Percentiles rank a stretch among this genome's conserved stretches.
Evolutionary conservation across 2,329 filamentous ascomycete species (phyloP).

Genomic region (Fusarium graminum): DNA sequence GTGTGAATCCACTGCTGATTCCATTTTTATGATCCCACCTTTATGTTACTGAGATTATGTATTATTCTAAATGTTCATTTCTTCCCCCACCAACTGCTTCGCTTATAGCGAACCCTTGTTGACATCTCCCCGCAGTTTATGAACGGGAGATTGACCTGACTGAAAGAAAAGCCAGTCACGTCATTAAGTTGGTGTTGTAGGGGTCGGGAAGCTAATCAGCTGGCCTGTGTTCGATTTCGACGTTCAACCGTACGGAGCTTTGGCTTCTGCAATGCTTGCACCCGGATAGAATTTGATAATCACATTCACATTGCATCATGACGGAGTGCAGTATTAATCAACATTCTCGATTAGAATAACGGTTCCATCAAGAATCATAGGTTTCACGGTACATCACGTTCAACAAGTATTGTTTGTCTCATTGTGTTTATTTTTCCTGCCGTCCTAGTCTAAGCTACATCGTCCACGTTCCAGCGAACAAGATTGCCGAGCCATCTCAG

Average conservation of each 20-base stretch:
- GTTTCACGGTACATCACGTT: not conserved
- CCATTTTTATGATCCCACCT: slow-evolving; percentile 13
- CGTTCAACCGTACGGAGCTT: not conserved
- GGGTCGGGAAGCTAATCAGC: slow-evolving; percentile 7
- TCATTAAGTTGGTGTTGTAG: slow-evolving; percentile 26
- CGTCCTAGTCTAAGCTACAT: slow-evolving; percentile 38
- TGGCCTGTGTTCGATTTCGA: slow-evolving; percentile 5
- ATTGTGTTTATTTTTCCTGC: slow-evolving; percentile 40
- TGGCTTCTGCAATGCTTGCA: not conserved
- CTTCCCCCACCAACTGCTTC: slow-evolving; percentile 17
- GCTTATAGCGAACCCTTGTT: slow-evolving; percentile 17
- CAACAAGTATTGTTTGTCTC: slow-evolving; percentile 25
- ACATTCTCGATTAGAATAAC: not conserved
- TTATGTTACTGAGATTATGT: slow-evolving; percentile 9
- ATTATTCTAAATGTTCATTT: slow-evolving; percentile 18
- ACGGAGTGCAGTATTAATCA: not conserved
- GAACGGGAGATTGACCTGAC: slow-evolving; percentile 15
- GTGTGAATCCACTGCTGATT: slow-evolving; percentile 23
- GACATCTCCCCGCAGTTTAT: slow-evolving; percentile 21
- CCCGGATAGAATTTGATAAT: not conserved
- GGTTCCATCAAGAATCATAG: not conserved
- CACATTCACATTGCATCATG: not conserved
- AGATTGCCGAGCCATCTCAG: slow-evolving; percentile 41
- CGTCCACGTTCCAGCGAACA: slow-evolving; percentile 39
- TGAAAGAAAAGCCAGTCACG: slow-evolving; percentile 19